Base-by-base conservation (phyloP, 179 eudicot genomes). In the Corrigiola litoralis region DNA sequence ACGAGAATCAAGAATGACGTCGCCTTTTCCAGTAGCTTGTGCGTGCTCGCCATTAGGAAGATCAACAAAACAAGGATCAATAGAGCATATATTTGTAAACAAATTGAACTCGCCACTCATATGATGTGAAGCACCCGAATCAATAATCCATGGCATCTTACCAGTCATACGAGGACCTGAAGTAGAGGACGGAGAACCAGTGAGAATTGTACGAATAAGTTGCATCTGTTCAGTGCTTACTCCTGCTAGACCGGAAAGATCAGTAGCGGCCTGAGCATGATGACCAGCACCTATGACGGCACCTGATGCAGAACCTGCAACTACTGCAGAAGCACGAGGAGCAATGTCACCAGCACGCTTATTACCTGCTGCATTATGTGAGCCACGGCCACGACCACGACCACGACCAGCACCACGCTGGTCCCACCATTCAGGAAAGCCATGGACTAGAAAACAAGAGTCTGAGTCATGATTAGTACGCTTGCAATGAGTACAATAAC, bases 351-450 rank as follows among this genome's bases (percentile, higher is more conserved):
- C 9, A 10, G 14, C 45, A 10, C 12, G n/a, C 51, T 1, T 2
- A n/a, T n/a, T n/a, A n/a, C n/a, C n/a, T n/a, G n/a, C n/a, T n/a
- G n/a, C n/a, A n/a, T n/a, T n/a, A n/a, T n/a, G n/a, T n/a, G n/a
- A n/a, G n/a, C 34, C 34, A 2, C 57, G 57, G 13, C 34, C 34
- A 27, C 36, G 11, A 0, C 17, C 17, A 1, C 36, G 18, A 27
- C 6, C 4, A 3, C n/a, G 4, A 1, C 34, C 4, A 1, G 34
- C 57, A 9, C 34, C 57, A 4, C 18, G 8, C 14, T 11, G 7
- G 1, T 23, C 61, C 61, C 61, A 56, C 42, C 61, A 56, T 10
- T 56, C 42, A 3, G 61, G 25, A 27, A 24, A 56, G 5, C 61
- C 61, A 33, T n/a, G 27, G 4, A 56, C 20, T 13, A 18, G 16